Conservation (phyloP, 345 rosid species). For the Atalantia buxifolia region DNA sequence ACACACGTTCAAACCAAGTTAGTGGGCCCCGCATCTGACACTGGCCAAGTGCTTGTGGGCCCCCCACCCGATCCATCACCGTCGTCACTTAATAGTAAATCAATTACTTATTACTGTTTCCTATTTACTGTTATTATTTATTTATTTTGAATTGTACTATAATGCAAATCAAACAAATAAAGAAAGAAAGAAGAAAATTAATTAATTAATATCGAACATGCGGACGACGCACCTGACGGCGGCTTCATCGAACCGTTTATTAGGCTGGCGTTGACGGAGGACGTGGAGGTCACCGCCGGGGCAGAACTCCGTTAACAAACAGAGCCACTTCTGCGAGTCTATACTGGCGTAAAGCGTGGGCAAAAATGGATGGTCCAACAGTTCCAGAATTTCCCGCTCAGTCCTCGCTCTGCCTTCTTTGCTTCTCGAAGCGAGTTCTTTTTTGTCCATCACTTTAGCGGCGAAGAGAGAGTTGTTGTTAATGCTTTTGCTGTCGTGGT, state of each 20-base stretch:
- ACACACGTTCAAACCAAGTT: constrained; percentile 19
- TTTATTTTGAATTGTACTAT: not conserved
- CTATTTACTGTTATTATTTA: not conserved
- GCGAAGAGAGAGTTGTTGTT: constrained; percentile 33
- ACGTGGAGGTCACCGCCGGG: constrained; percentile 98
- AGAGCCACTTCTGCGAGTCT: constrained; percentile 79
- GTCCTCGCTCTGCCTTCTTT: constrained; percentile 86
- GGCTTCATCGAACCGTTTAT: constrained; percentile 74
- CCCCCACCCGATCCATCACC: constrained; percentile 36
- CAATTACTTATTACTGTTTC: not conserved
- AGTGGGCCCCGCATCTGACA: constrained; percentile 28
- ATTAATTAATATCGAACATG: constrained; percentile 20
- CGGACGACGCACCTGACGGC: constrained; percentile 66
- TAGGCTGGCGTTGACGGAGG: constrained; percentile 80
- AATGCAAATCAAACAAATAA: not conserved
- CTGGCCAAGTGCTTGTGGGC: constrained; percentile 23
- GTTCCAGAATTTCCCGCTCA: constrained; percentile 77
- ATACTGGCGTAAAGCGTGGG: constrained; percentile 74
- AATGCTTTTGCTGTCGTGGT: not conserved
- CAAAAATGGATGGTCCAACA: constrained; percentile 83
- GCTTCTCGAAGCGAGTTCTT: constrained; percentile 70
- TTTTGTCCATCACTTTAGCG: constrained; percentile 91
- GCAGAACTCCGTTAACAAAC: constrained; percentile 88
- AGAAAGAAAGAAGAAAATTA: constrained; percentile 10
- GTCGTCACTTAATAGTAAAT: not conserved